These are phyloP conservation scores for Metschnikowia lachancei DNA, from an alignment of 805 yeast species.

Conservation along the genomic window DNA sequence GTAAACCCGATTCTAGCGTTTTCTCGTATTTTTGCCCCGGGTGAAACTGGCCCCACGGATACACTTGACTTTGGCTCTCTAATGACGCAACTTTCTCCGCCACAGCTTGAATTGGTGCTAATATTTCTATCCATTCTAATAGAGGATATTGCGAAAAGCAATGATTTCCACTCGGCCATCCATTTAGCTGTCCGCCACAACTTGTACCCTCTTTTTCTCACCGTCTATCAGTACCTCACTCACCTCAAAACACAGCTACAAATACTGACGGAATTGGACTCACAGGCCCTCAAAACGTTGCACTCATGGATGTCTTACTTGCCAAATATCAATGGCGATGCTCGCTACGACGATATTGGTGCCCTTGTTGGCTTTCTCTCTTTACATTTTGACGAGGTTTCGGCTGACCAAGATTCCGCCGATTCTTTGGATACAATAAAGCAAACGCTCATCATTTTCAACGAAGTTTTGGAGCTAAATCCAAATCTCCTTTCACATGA, in stretches of 20 bases:
- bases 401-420: background rate
- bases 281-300: slow-evolving; percentile 26
- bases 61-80: slow-evolving; percentile 1
- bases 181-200: slow-evolving; percentile 39
- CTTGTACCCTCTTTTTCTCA: slow-evolving; percentile 28
- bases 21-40: slow-evolving; percentile 3
- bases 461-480: slow-evolving; percentile 47
- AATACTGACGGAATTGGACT: slow-evolving; percentile 13
- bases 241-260: slow-evolving; percentile 5
- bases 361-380: slow-evolving; percentile 21
- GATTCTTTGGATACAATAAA: slow-evolving; percentile 25
- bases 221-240: slow-evolving; percentile 21
- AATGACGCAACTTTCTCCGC: slow-evolving; percentile 2
- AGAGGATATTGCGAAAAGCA: slow-evolving; percentile 48
- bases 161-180: slow-evolving; percentile 25
- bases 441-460: slow-evolving; percentile 25
- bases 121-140: slow-evolving; percentile 45
- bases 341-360: slow-evolving; percentile 25
- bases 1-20: slow-evolving; percentile 33
- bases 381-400: slow-evolving; percentile 9
- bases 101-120: slow-evolving; percentile 16
- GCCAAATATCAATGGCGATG: slow-evolving; percentile 31
- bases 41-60: background rate
- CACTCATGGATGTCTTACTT: slow-evolving; percentile 40
- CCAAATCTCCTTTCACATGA: slow-evolving; percentile 37